Evolutionary conservation across 2,329 filamentous ascomycete species (phyloP).

Genomic region (Botryosphaeria agaves): DNA sequence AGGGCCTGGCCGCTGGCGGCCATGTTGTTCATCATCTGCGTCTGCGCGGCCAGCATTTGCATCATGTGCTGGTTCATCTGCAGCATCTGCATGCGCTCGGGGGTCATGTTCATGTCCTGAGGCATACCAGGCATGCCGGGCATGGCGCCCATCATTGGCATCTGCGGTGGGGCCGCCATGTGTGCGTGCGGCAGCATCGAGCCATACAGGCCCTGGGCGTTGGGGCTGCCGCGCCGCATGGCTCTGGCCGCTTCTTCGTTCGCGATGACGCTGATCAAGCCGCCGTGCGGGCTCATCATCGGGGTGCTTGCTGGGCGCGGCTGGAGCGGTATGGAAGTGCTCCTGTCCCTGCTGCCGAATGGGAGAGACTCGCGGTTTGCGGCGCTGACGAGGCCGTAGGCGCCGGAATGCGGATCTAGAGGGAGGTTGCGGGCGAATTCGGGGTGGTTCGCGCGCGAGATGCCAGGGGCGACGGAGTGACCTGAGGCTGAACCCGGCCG

Average conservation of each 20-base stretch:
- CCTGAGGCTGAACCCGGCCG: slow-evolving; percentile 39
- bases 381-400: slow-evolving; percentile 57
- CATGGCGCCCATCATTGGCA: slow-evolving; percentile 5
- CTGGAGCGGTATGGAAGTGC: slow-evolving; percentile 4
- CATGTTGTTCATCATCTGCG: slow-evolving; percentile 5
- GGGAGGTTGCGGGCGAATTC: slow-evolving; percentile 71
- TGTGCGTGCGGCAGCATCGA: not conserved
- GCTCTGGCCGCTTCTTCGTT: slow-evolving; percentile 66
- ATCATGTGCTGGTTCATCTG: slow-evolving; percentile 22
- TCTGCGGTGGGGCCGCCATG: not conserved
- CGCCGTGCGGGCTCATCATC: slow-evolving; percentile 37
- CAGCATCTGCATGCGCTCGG: slow-evolving; percentile 21
- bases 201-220: slow-evolving; percentile 19
- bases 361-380: slow-evolving; percentile 58
- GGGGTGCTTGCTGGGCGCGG: slow-evolving; percentile 4
- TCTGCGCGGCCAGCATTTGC: slow-evolving; percentile 11
- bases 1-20: too few relatives aligned
- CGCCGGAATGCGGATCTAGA: slow-evolving; percentile 61
- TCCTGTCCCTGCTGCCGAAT: slow-evolving; percentile 28
- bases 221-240: slow-evolving; percentile 62
- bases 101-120: slow-evolving; percentile 8
- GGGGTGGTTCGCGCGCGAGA: slow-evolving; percentile 41
- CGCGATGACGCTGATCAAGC: slow-evolving; percentile 76
- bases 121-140: slow-evolving; percentile 8
- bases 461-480: slow-evolving; percentile 23